Conservation (phyloP, 2,329 filamentous ascomycete genomes). For the Aureobasidium subglaciale region DNA sequence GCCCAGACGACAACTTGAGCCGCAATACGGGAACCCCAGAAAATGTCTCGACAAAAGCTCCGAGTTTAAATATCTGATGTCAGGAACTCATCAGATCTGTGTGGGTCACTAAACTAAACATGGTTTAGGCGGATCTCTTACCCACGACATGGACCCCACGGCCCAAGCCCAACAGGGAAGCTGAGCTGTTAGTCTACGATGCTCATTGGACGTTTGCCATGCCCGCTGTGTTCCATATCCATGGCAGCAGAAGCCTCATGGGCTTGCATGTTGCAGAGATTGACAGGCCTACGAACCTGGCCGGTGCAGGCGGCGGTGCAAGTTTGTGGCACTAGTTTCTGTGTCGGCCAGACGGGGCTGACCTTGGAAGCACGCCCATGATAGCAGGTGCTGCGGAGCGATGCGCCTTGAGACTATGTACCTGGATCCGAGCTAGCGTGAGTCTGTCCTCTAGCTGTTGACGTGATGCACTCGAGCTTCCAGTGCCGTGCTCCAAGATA, state of each 20-base stretch:
- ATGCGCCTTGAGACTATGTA: slow-evolving; percentile 8
- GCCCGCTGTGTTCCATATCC: slow-evolving; percentile 2
- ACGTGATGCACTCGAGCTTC: slow-evolving; percentile 13
- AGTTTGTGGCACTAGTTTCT: slow-evolving; percentile 1
- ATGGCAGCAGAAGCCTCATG: slow-evolving; percentile 3
- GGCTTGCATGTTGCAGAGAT: slow-evolving; percentile 1
- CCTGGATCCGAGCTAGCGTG: slow-evolving; percentile 9
- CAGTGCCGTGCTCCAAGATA: slow-evolving; percentile 13
- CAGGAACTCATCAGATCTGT: slow-evolving; percentile 10
- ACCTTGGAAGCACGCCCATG: slow-evolving; percentile 7
- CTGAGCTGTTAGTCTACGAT: background rate
- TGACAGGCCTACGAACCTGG: slow-evolving; percentile 8
- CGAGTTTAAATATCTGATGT: slow-evolving; percentile 10
- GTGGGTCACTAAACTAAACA: slow-evolving; percentile 8
- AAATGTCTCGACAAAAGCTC: slow-evolving; percentile 12
- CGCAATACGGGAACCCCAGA: slow-evolving; percentile 13
- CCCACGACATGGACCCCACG: slow-evolving; percentile 9
- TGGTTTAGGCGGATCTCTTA: slow-evolving; percentile 11
- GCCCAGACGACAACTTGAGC: background rate
- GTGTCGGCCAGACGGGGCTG: slow-evolving; percentile 10
- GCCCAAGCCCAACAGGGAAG: slow-evolving; percentile 8
- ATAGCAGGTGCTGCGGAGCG: slow-evolving; percentile 12
- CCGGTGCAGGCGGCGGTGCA: slow-evolving; percentile 5
- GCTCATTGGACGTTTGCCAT: slow-evolving; percentile 6
- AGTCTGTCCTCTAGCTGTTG: slow-evolving; percentile 1